Conservation (phyloP, 2,329 filamentous ascomycete species). For the Cladobotryum mycophilum region DNA sequence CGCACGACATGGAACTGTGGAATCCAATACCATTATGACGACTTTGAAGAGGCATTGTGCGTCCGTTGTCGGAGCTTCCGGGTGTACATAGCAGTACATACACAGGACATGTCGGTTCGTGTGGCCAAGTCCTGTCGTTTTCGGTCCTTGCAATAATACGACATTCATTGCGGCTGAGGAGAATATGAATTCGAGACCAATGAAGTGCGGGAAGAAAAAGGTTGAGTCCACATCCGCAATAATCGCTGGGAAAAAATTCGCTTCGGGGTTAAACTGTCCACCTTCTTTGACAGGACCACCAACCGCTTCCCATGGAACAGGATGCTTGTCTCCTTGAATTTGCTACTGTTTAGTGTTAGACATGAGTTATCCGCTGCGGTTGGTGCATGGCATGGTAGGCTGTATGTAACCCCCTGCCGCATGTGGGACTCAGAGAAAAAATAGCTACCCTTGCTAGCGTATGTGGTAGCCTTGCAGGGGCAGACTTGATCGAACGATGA, state of each 20-base stretch:
- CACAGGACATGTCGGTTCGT: background rate
- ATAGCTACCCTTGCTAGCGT: constrained; percentile 9
- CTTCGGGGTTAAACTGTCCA: no score
- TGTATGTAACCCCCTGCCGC: background rate
- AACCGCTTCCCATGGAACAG: no score
- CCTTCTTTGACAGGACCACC: no score
- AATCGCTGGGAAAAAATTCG: background rate
- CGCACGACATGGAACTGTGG: background rate
- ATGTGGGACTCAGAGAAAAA: constrained; percentile 3
- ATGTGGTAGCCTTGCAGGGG: constrained; percentile 8
- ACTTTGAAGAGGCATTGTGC: background rate
- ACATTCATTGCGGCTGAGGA: no score
- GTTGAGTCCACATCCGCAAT: background rate
- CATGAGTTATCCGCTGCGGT: constrained; percentile 5
- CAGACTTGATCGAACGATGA: constrained; percentile 11
- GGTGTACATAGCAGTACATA: background rate
- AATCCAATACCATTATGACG: background rate
- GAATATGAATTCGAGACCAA: no score
- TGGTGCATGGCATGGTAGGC: background rate
- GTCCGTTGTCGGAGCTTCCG: background rate
- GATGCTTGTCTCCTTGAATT: no score
- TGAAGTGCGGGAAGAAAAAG: background rate
- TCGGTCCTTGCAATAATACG: no score
- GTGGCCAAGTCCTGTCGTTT: no score
- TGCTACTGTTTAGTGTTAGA: no score